These are phyloP conservation scores for Aspergillus bombycis DNA, from an alignment of 2,329 filamentous ascomycete species.

Conservation along the genomic window DNA sequence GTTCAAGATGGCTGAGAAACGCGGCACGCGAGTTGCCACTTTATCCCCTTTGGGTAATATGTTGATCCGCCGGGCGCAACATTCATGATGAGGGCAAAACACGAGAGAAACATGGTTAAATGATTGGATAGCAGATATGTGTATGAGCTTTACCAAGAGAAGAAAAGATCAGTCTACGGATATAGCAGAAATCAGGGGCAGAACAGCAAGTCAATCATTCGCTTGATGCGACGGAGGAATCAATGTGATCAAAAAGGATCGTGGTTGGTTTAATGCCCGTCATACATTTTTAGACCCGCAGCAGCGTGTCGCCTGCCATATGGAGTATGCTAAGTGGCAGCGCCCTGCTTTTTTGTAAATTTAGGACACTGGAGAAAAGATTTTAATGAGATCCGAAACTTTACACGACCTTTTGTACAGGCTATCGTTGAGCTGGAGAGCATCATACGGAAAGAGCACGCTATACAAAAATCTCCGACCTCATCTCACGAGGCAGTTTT, in stretches of 20 bases:
- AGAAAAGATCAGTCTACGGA: neutral
- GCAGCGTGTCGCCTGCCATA: neutral
- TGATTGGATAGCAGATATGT: neutral
- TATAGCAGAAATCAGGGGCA: neutral
- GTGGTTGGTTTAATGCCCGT: neutral
- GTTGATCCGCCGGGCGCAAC: slow-evolving; percentile 26
- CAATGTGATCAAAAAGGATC: neutral
- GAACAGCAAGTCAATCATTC: neutral
- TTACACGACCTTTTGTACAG: neutral
- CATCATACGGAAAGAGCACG: neutral
- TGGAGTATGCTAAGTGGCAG: neutral
- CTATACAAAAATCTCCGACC: neutral
- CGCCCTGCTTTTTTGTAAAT: neutral
- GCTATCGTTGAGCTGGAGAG: too few species aligned
- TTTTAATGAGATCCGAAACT: neutral
- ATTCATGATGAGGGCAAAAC: slow-evolving; percentile 3
- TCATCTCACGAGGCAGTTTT: neutral
- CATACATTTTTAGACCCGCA: slow-evolving; percentile 2
- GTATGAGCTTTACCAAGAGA: neutral
- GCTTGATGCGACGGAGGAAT: neutral
- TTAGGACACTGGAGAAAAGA: neutral
- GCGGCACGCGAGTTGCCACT: slow-evolving; percentile 38
- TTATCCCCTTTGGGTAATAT: slow-evolving; percentile 41
- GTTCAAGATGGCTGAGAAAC: slow-evolving; percentile 18
- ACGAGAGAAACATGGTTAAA: neutral